Conservation (phyloP, 495 filamentous ascomycete species). For the Aspergillus sclerotiicarbonarius region DNA sequence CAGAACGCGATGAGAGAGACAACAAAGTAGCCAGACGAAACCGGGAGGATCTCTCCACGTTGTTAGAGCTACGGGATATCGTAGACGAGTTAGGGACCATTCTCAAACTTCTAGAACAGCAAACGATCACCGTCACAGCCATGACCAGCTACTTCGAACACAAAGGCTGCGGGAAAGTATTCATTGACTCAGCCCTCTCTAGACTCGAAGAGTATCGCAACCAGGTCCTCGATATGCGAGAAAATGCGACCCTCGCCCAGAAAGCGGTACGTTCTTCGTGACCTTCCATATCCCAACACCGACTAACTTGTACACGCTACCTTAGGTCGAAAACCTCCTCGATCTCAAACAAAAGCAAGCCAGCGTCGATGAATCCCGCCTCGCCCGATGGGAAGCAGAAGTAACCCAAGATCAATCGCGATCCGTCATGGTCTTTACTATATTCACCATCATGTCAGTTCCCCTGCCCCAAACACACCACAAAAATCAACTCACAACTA, state of each 20-base stretch:
- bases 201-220: conserved; percentile 56
- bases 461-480: conserved; percentile 36
- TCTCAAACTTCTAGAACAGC: conserved; percentile 56
- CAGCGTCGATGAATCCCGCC: conserved; percentile 64
- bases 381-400: conserved; percentile 61
- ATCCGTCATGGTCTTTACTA: conserved; percentile 68
- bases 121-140: conserved; percentile 47
- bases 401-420: conserved; percentile 61
- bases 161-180: conserved; percentile 32
- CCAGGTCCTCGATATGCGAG: conserved; percentile 58
- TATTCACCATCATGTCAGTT: conserved; percentile 64
- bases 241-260: conserved; percentile 43
- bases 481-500: conserved; percentile 7
- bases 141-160: conserved; percentile 46
- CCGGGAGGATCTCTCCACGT: conserved; percentile 59
- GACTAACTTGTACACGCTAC: neutral
- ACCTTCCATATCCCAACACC: neutral
- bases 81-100: conserved; percentile 64
- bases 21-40: conserved; percentile 53
- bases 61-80: conserved; percentile 65
- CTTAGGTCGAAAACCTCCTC: conserved; percentile 61
- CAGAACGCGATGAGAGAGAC: conserved; percentile 51
- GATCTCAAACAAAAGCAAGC: conserved; percentile 69
- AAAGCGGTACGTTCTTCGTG: conserved; percentile 29
- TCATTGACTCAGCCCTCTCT: conserved; percentile 51